These are phyloP conservation scores for Anastatica hierochuntica DNA, from an alignment of 345 rosid genomes.

Conservation along the genomic window DNA sequence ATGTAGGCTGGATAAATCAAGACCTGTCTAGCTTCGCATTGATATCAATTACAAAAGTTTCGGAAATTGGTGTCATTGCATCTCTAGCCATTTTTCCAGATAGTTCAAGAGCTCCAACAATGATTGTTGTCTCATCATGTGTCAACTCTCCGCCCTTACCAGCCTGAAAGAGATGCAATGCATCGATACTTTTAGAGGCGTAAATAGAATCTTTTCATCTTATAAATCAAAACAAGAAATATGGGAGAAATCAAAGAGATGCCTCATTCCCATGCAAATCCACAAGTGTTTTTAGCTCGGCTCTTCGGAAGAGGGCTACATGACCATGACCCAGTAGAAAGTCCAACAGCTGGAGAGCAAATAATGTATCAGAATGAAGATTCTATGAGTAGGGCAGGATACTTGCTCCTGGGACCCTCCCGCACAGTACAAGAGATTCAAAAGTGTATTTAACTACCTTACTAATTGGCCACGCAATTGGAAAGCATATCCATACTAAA, in stretches of 20 bases:
- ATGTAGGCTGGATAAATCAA: too few relatives aligned
- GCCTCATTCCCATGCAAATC: slow-evolving; percentile 93
- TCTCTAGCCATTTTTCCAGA: slow-evolving; percentile 68
- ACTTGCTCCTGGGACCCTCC: too few relatives aligned
- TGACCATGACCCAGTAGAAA: slow-evolving; percentile 76
- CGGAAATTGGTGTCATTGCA: slow-evolving; percentile 88
- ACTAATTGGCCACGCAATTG: slow-evolving; percentile 94
- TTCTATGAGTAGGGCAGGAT: neutral
- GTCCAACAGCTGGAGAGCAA: slow-evolving; percentile 54
- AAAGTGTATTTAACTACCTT: slow-evolving; percentile 39
- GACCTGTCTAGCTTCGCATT: slow-evolving; percentile 81
- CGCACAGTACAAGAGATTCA: too few relatives aligned
- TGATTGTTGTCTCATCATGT: slow-evolving; percentile 94
- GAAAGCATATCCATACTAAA: slow-evolving; percentile 84
- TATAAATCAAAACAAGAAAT: slow-evolving; percentile 12
- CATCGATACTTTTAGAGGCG: too few relatives aligned
- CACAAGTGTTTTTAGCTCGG: slow-evolving; percentile 97
- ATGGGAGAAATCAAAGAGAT: too few relatives aligned
- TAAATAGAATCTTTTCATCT: slow-evolving; percentile 10
- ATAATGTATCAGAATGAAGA: too few relatives aligned
- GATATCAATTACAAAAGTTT: slow-evolving; percentile 73
- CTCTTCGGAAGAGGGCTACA: slow-evolving; percentile 92
- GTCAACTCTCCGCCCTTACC: slow-evolving; percentile 98
- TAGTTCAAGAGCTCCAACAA: slow-evolving; percentile 97
- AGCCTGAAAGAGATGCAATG: slow-evolving; percentile 41